Percentiles rank a stretch among this genome's conserved stretches.
phyloP scores from a whole-genome alignment of 169 alveolate species.

The Cryptosporidium felis region DNA sequence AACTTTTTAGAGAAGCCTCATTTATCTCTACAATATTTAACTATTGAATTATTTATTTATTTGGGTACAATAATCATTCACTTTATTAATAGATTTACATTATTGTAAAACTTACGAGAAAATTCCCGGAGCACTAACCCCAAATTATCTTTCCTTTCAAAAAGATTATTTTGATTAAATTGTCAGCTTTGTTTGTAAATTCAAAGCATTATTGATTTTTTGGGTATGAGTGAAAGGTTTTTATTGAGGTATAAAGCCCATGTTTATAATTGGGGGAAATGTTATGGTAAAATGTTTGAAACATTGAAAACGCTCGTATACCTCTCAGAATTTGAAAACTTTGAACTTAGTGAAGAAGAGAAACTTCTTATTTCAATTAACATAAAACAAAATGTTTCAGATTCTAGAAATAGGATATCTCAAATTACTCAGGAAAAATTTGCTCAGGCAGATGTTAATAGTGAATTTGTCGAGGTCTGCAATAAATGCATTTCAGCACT shows the following conservation, averaged over 20 bases:
- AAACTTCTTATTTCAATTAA: neutral
- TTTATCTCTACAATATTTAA: too few species aligned
- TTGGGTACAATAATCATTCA: neutral
- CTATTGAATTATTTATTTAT: neutral
- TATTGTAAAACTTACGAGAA: too few species aligned
- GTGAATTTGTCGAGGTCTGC: neutral
- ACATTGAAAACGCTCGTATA: conserved; percentile 24
- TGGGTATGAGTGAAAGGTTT: conserved; percentile 8
- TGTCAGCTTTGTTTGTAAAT: neutral
- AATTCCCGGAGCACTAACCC: too few species aligned
- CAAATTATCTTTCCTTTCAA: too few species aligned
- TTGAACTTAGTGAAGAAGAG: conserved; percentile 56
- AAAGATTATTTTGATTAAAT: too few species aligned
- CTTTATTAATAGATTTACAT: too few species aligned
- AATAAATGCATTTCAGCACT: conserved; percentile 23
- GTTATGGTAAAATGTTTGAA: conserved; percentile 49
- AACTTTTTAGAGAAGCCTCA: too few species aligned
- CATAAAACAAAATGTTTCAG: conserved; percentile 16
- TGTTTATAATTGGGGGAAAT: conserved; percentile 50
- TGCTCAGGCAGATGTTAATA: neutral
- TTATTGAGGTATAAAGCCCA: conserved; percentile 8
- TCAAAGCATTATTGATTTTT: neutral
- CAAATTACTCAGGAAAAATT: conserved; percentile 7
- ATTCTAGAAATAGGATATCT: conserved; percentile 2
- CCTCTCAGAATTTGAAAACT: conserved; percentile 61